Evolutionary conservation across 495 filamentous ascomycete species (phyloP).

Genomic region (Penicillium angulare): DNA sequence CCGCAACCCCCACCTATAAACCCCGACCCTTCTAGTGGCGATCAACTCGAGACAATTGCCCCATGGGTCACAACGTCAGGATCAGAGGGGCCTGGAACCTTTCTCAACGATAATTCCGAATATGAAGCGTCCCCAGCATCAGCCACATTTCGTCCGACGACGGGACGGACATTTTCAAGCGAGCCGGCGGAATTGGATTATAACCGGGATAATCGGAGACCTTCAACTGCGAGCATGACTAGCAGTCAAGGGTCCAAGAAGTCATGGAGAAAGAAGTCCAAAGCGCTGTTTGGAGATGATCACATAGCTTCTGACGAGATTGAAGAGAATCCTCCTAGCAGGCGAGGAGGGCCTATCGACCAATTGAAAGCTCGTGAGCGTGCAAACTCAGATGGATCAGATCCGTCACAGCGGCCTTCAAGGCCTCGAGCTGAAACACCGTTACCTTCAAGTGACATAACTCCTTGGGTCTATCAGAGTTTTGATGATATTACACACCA

Average conservation of each 20-base stretch:
- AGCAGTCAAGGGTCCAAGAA: slow-evolving; percentile 88
- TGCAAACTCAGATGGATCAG: slow-evolving; percentile 68
- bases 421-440: slow-evolving; percentile 67
- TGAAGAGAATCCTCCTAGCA: slow-evolving; percentile 47
- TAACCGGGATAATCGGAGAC: slow-evolving; percentile 73
- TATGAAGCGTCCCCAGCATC: slow-evolving; percentile 58
- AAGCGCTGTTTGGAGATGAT: slow-evolving; percentile 88
- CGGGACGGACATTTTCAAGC: slow-evolving; percentile 57
- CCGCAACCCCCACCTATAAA: slow-evolving; percentile 30
- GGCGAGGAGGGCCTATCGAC: slow-evolving; percentile 49
- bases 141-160: slow-evolving; percentile 62
- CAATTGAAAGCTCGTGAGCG: slow-evolving; percentile 60
- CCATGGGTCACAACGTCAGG: slow-evolving; percentile 32
- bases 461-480: slow-evolving; percentile 94
- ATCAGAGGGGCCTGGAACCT: slow-evolving; percentile 38
- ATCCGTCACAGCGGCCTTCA: slow-evolving; percentile 65
- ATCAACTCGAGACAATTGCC: slow-evolving; percentile 36
- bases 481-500: slow-evolving; percentile 77
- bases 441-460: slow-evolving; percentile 89
- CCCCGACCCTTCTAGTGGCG: slow-evolving; percentile 19
- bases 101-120: slow-evolving; percentile 44
- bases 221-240: slow-evolving; percentile 84
- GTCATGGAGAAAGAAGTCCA: slow-evolving; percentile 66
- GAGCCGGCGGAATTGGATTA: slow-evolving; percentile 67
- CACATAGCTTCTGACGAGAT: slow-evolving; percentile 56